Percentiles rank a stretch among this genome's conserved stretches.
Evolutionary conservation across 2,329 filamentous ascomycete species (phyloP).

Genomic region (Drechslerella coelobrocha): DNA sequence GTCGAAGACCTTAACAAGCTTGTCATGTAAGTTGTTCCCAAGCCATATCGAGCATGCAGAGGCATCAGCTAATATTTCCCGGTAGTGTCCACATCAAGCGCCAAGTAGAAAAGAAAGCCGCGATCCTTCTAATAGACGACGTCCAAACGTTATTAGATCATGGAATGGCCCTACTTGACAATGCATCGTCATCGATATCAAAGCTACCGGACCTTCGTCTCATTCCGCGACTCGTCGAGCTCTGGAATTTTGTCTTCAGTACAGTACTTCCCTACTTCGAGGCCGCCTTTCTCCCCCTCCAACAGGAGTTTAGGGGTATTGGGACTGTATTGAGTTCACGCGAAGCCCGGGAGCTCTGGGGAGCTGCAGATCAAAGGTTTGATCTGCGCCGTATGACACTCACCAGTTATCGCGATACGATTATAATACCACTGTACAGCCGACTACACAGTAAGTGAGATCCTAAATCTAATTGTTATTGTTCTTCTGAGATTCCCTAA

Average conservation of each 20-base stretch:
- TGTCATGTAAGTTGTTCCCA: slow-evolving; percentile 63
- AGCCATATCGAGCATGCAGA: not conserved
- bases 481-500: not conserved
- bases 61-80: slow-evolving; percentile 7
- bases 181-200: slow-evolving; percentile 68
- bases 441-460: slow-evolving; percentile 68
- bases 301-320: slow-evolving; percentile 87
- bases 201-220: slow-evolving; percentile 77
- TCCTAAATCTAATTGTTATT: not conserved
- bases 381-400: slow-evolving; percentile 90
- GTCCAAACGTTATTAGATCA: slow-evolving; percentile 76
- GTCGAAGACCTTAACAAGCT: slow-evolving; percentile 84
- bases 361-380: slow-evolving; percentile 65
- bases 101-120: slow-evolving; percentile 75
- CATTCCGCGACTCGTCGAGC: slow-evolving; percentile 87
- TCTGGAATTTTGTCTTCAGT: slow-evolving; percentile 93
- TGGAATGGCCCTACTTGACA: slow-evolving; percentile 85
- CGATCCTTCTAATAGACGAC: slow-evolving; percentile 76
- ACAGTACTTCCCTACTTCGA: slow-evolving; percentile 91
- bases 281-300: slow-evolving; percentile 89
- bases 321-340: slow-evolving; percentile 78
- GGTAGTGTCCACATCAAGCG: slow-evolving; percentile 73
- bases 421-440: slow-evolving; percentile 89
- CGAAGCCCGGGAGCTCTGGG: slow-evolving; percentile 88
- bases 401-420: slow-evolving; percentile 82